phyloP scores from a whole-genome alignment of 2,329 filamentous ascomycete species.

The Xylariales sp. region DNA sequence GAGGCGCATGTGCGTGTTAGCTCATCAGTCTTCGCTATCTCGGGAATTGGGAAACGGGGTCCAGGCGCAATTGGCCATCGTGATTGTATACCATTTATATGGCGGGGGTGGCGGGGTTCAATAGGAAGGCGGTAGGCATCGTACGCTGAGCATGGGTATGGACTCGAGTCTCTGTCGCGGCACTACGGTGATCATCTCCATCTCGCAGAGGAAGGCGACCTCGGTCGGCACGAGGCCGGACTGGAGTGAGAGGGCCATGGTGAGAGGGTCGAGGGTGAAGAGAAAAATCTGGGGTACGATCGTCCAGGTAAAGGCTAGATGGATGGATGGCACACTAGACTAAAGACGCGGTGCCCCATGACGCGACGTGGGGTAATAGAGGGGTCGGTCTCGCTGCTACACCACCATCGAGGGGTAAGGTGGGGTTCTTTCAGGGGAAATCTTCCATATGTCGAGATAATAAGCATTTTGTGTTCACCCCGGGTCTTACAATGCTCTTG shows the following conservation, averaged over 20 bases:
- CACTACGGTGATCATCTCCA: slow-evolving; percentile 94
- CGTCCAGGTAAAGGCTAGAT: too few species aligned
- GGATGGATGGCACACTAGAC: too few species aligned
- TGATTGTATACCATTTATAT: slow-evolving; percentile 22
- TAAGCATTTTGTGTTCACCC: too few species aligned
- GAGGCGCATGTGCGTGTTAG: neutral
- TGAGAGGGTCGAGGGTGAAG: slow-evolving; percentile 11
- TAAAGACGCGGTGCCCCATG: slow-evolving; percentile 24
- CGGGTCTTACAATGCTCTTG: too few species aligned
- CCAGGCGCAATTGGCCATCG: slow-evolving; percentile 18
- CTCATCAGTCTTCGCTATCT: too few species aligned
- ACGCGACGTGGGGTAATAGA: slow-evolving; percentile 32
- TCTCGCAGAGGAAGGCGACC: slow-evolving; percentile 94
- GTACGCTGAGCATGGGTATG: slow-evolving; percentile 87
- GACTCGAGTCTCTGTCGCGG: slow-evolving; percentile 90
- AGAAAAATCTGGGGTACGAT: slow-evolving; percentile 14
- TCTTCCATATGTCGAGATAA: too few species aligned
- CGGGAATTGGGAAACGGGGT: neutral
- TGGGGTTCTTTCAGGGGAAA: too few species aligned
- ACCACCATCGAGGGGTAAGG: too few species aligned
- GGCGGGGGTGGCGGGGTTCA: slow-evolving; percentile 35
- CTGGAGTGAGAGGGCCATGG: slow-evolving; percentile 49
- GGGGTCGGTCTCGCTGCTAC: too few species aligned
- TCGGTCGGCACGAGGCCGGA: slow-evolving; percentile 81
- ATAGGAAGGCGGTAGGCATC: slow-evolving; percentile 42